Base-by-base conservation (phyloP, 371 early-diverging fungal genomes). In the Rhizopus microsporus region DNA sequence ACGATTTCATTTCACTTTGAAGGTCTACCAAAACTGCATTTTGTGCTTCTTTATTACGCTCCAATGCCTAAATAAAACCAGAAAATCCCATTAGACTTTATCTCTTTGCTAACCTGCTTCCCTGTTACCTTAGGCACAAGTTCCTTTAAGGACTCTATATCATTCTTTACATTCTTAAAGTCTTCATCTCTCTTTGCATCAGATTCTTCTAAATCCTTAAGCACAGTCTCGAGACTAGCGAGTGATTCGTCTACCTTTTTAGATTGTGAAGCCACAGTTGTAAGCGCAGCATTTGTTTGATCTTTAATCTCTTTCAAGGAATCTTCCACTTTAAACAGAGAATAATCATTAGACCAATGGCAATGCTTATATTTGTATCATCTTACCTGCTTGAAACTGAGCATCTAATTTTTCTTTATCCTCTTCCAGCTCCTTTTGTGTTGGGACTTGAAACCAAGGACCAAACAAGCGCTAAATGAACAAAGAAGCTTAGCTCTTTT, bases 1-100 rank as follows among this genome's bases (percentile, higher is more conserved):
- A 82, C 10, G 92, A 91, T 66, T 93, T 94, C 74, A 97, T 84
- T 71, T 97, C 98, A 16, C 82, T 80, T 74, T 97, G 96, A 16
- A 97, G 78, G 40, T 96, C 95, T n/a, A 76, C 68, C 66, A 93
- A 63, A 9, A 90, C 81, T 15, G 82, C 77, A 13, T 74, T 71
- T 63, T 91, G 90, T 30, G 87, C 76, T 54, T 90, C 85, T 59
- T 88, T 90, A 51, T 81, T 77, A 67, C 88, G 87, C 38, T 91
- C 88, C 67, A 92, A 68, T 59, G 90, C 63, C 91, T 91, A 67
- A 48, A 43, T 51, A 15, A 17, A n/a, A 54, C 29, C 12, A 12
- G 4, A 47, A 44, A 30, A 30, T 44, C 16, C 16, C 35, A 16
- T 38, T 16, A 5, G 3, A 16, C 5, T 16, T 48, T 34, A 4